Evolutionary conservation across 176 grass and related monocot species (phyloP).

Genomic region (Aegilops tauschii): DNA sequence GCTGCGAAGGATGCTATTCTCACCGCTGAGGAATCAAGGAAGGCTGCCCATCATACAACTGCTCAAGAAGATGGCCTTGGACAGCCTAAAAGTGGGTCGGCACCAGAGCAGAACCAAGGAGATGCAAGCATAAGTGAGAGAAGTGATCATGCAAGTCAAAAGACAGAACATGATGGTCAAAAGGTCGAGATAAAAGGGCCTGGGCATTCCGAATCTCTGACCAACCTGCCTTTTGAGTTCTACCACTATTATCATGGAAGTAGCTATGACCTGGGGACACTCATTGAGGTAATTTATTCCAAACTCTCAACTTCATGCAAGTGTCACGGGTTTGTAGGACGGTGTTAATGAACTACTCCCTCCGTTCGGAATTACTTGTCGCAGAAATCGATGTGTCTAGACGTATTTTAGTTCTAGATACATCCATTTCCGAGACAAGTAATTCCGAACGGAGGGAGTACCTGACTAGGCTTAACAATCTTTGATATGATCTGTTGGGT

Average conservation of each 20-base stretch:
- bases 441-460: too few relatives aligned
- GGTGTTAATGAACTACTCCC: neutral
- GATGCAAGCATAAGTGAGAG: conserved; percentile 33
- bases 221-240: conserved; percentile 89
- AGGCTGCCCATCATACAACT: conserved; percentile 29
- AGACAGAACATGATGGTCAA: conserved; percentile 33
- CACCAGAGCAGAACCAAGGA: conserved; percentile 22
- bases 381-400: too few relatives aligned
- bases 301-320: conserved; percentile 23
- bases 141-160: conserved; percentile 30
- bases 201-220: conserved; percentile 53
- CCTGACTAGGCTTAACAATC: neutral
- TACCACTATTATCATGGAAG: conserved; percentile 97
- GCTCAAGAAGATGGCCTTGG: conserved; percentile 34
- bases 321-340: neutral
- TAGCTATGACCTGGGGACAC: conserved; percentile 92
- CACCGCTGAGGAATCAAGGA: conserved; percentile 85
- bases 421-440: too few relatives aligned
- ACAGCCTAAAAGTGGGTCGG: conserved; percentile 23
- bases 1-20: conserved; percentile 89
- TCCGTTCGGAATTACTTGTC: too few relatives aligned
- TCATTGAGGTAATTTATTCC: conserved; percentile 79
- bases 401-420: too few relatives aligned
- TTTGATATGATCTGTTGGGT: neutral
- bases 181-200: conserved; percentile 41